These are phyloP conservation scores for Fusarium keratoplasticum DNA, from an alignment of 2,329 filamentous ascomycete species.

Conservation along the genomic window DNA sequence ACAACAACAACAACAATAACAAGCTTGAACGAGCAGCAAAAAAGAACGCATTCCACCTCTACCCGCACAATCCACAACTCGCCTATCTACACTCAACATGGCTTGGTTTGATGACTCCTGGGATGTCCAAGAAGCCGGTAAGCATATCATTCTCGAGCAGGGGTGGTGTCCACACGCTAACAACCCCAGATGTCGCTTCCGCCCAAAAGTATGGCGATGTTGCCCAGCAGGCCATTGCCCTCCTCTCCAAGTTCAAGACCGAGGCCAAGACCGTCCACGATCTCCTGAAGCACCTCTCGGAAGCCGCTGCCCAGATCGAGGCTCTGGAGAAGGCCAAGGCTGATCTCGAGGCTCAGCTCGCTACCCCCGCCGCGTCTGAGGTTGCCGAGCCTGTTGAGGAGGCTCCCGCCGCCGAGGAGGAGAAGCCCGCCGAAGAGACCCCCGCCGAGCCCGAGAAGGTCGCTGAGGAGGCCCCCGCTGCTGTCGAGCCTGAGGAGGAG, in stretches of 20 bases:
- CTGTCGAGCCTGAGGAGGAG: not conserved
- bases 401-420: not conserved
- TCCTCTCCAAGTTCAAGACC: constrained; percentile 18
- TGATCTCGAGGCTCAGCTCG: constrained; percentile 17
- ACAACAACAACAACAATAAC: not conserved
- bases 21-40: not conserved
- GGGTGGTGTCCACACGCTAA: constrained; percentile 5
- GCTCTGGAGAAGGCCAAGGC: constrained; percentile 16
- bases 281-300: constrained; percentile 22
- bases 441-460: not conserved
- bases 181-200: constrained; percentile 8
- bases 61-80: not conserved
- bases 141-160: not conserved
- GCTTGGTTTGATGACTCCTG: constrained; percentile 32
- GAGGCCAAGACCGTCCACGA: constrained; percentile 29
- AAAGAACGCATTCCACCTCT: not conserved
- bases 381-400: not conserved
- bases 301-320: constrained; percentile 19
- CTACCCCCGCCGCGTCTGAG: constrained; percentile 1
- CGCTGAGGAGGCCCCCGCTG: not conserved
- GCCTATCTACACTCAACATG: constrained; percentile 8
- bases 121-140: constrained; percentile 27
- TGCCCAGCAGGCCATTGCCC: constrained; percentile 17
- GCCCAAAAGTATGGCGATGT: constrained; percentile 26
- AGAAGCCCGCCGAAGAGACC: not conserved